phyloP scores from a whole-genome alignment of 2,329 filamentous ascomycete genomes.

The Aspergillus sp. region DNA sequence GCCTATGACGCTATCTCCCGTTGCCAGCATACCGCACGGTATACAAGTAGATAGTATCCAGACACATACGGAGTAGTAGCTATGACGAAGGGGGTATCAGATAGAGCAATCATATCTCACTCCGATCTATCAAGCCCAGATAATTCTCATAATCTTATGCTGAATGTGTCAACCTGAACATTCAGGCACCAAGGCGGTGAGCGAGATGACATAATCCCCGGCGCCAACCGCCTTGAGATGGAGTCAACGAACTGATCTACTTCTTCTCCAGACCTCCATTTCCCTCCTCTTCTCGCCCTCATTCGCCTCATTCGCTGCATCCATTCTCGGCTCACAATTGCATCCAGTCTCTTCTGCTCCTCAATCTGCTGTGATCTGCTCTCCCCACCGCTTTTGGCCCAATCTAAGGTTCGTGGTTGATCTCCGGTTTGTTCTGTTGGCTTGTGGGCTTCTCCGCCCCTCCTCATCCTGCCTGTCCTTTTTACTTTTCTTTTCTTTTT shows the following conservation, averaged over 20 bases:
- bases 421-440: no score
- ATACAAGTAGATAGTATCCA: no score
- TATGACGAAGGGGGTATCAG: no score
- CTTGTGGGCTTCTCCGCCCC: not conserved
- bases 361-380: not conserved
- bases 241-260: not conserved
- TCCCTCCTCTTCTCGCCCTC: not conserved
- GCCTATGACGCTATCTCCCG: slow-evolving; percentile 14
- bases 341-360: not conserved
- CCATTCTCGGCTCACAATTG: not conserved
- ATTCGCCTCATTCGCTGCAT: not conserved
- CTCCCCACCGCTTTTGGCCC: not conserved
- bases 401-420: no score
- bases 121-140: no score
- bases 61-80: no score
- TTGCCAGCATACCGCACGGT: no score
- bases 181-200: not conserved
- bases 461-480: not conserved
- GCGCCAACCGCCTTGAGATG: not conserved
- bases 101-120: no score
- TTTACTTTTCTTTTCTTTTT: not conserved
- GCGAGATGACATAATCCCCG: not conserved
- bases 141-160: not conserved
- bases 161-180: not conserved
- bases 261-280: not conserved